phyloP scores from a whole-genome alignment of 768 basidiomycete genomes.

The Phlebiopsis flavidoalba region DNA sequence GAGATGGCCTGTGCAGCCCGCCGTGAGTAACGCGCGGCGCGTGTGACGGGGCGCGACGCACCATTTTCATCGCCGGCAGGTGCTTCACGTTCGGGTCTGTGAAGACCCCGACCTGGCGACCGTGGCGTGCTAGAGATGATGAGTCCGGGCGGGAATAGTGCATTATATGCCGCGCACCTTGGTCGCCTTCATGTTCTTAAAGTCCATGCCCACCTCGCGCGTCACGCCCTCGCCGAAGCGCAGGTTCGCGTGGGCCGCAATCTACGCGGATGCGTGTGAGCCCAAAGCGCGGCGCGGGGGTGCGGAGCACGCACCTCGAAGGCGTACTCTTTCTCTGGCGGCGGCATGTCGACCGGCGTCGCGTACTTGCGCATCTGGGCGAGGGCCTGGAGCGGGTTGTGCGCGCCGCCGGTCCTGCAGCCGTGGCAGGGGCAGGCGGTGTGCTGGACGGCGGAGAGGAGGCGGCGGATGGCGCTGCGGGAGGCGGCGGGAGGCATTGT shows the following conservation, averaged over 20 bases:
- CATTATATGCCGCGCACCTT: conserved; percentile 47
- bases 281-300: background rate
- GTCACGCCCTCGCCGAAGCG: conserved; percentile 91
- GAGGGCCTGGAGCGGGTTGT: conserved; percentile 39
- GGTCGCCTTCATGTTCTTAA: conserved; percentile 88
- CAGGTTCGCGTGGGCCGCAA: conserved; percentile 83
- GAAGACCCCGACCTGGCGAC: conserved; percentile 81
- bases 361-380: conserved; percentile 70
- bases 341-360: conserved; percentile 56
- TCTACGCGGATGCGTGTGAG: conserved; percentile 34
- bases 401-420: conserved; percentile 40
- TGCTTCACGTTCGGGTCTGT: conserved; percentile 85
- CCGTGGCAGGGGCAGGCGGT: conserved; percentile 79
- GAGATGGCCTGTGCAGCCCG: conserved; percentile 53
- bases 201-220: conserved; percentile 86
- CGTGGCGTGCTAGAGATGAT: no score
- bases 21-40: background rate
- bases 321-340: conserved; percentile 80
- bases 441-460: conserved; percentile 73
- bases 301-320: conserved; percentile 61
- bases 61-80: conserved; percentile 77
- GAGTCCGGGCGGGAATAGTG: background rate
- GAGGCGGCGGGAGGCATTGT: conserved; percentile 36
- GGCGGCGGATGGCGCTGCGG: conserved; percentile 60
- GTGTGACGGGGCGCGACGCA: conserved; percentile 28